These are phyloP conservation scores for Dioszegia aurantiaca DNA, from an alignment of 768 basidiomycete genomes.

Conservation along the genomic window DNA sequence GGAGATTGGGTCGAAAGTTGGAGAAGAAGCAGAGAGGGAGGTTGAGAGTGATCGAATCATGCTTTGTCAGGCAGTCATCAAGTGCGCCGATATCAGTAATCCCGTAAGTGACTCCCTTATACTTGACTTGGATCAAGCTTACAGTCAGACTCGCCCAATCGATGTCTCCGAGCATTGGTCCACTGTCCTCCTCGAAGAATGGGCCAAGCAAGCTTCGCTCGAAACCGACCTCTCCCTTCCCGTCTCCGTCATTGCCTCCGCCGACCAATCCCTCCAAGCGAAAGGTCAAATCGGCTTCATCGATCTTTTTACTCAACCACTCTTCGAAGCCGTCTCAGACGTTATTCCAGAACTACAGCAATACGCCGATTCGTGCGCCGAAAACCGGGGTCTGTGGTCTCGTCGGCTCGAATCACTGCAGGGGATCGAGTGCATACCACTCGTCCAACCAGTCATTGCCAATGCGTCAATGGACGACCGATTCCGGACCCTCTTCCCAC, in stretches of 20 bases:
- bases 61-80: slow-evolving; percentile 85
- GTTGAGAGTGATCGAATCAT: slow-evolving; percentile 61
- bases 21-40: slow-evolving; percentile 22
- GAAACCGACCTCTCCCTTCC: slow-evolving; percentile 76
- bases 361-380: slow-evolving; percentile 66
- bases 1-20: slow-evolving; percentile 7
- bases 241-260: slow-evolving; percentile 59
- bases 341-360: slow-evolving; percentile 72
- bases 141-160: slow-evolving; percentile 81
- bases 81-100: slow-evolving; percentile 98
- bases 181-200: slow-evolving; percentile 78
- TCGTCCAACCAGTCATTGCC: slow-evolving; percentile 37
- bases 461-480: slow-evolving; percentile 51
- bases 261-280: slow-evolving; percentile 66
- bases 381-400: slow-evolving; percentile 71
- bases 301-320: slow-evolving; percentile 72
- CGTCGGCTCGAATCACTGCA: slow-evolving; percentile 54
- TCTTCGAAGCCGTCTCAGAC: slow-evolving; percentile 70
- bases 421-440: slow-evolving; percentile 9
- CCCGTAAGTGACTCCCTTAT: slow-evolving; percentile 63
- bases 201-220: slow-evolving; percentile 82
- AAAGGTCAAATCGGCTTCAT: slow-evolving; percentile 87
- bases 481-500: slow-evolving; percentile 60
- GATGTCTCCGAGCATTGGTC: slow-evolving; percentile 93
- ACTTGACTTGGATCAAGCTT: not conserved